Conservation (phyloP, 1,139 yeast genomes). For the Candida buenavistaensis region DNA sequence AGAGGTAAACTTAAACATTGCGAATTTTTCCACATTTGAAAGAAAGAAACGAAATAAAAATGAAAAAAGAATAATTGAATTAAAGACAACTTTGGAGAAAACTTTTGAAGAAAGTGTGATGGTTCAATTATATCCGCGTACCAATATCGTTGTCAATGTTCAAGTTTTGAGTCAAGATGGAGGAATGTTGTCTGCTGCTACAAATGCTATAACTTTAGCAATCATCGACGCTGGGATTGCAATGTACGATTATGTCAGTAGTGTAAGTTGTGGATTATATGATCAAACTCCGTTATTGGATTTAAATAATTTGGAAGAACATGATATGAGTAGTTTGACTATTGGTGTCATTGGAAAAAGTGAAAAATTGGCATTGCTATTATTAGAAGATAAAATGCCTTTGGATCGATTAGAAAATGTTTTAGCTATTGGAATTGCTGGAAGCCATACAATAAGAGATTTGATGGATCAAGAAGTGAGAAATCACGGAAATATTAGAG, state of each 20-base stretch:
- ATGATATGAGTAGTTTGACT: constrained; percentile 77
- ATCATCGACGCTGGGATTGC: constrained; percentile 94
- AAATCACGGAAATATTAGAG: constrained; percentile 58
- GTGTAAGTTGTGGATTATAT: constrained; percentile 77
- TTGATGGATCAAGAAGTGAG: constrained; percentile 86
- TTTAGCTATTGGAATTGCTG: constrained; percentile 86
- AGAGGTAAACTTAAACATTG: constrained; percentile 65
- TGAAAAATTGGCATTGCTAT: constrained; percentile 74
- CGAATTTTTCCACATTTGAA: constrained; percentile 80
- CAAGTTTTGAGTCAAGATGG: constrained; percentile 91
- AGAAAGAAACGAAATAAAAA: constrained; percentile 65
- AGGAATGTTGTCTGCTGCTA: constrained; percentile 74
- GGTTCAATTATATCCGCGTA: constrained; percentile 76
- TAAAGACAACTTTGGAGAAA: constrained; percentile 70
- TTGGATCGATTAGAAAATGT: constrained; percentile 76
- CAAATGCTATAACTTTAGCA: constrained; percentile 89
- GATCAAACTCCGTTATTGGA: constrained; percentile 79
- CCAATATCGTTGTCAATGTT: constrained; percentile 69
- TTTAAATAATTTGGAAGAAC: constrained; percentile 78
- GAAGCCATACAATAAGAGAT: constrained; percentile 77
- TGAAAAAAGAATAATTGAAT: constrained; percentile 75
- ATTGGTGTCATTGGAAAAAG: constrained; percentile 82
- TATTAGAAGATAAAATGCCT: constrained; percentile 81
- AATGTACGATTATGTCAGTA: constrained; percentile 86
- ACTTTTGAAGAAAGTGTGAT: constrained; percentile 82